Percentiles rank a stretch among this genome's conserved stretches.
These are phyloP conservation scores for Kokia cookei DNA, from an alignment of 441 rosid species.

Conservation along the genomic window DNA sequence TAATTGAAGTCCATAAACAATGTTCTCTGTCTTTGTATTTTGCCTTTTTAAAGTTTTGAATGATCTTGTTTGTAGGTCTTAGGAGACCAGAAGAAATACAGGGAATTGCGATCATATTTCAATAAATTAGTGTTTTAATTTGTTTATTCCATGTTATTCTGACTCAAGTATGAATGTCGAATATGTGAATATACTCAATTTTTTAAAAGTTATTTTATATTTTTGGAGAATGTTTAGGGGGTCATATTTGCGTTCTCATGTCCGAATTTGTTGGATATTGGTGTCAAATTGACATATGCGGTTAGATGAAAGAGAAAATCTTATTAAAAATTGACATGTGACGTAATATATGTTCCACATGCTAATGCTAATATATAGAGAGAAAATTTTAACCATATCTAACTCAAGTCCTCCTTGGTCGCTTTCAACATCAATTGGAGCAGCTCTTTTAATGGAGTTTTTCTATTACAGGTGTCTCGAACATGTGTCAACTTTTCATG, in stretches of 20 bases:
- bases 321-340: too few species aligned
- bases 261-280: too few species aligned
- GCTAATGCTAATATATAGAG: too few species aligned
- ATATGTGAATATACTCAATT: too few species aligned
- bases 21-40: background rate
- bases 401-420: too few species aligned
- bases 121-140: background rate
- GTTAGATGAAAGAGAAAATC: too few species aligned
- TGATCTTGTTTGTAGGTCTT: background rate
- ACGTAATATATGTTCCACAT: too few species aligned
- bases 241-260: too few species aligned
- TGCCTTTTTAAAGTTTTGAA: background rate
- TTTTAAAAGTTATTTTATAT: too few species aligned
- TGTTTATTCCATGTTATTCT: background rate
- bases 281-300: too few species aligned
- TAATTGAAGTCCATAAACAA: background rate
- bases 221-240: too few species aligned
- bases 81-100: background rate
- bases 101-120: background rate
- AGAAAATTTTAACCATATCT: too few species aligned
- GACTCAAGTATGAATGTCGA: background rate
- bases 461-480: background rate
- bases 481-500: background rate
- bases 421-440: background rate
- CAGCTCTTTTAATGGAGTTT: background rate